Evolutionary conservation across 495 filamentous ascomycete species (phyloP).

Genomic region (Sordaria brevicollis): DNA sequence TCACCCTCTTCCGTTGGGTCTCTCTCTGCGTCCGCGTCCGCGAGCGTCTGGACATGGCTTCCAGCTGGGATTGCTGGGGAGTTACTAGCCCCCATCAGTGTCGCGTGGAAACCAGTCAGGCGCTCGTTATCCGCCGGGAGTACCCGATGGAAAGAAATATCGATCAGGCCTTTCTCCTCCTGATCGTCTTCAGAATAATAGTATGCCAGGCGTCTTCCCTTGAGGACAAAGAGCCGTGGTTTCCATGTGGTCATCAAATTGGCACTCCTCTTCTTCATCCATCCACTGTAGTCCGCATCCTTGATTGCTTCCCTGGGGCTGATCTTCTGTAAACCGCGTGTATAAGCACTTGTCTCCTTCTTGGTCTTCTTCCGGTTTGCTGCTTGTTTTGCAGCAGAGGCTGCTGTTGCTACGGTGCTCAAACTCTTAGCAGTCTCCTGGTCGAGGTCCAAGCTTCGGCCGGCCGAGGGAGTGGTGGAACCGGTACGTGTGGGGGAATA

Average conservation of each 20-base stretch:
- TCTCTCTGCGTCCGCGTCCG: conserved; percentile 30
- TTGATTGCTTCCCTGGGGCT: conserved; percentile 73
- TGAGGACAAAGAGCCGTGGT: conserved; percentile 82
- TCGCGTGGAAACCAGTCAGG: conserved; percentile 81
- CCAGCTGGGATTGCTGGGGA: conserved; percentile 63
- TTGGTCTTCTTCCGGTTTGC: conserved; percentile 55
- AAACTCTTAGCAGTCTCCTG: conserved; percentile 52
- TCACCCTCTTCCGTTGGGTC: conserved; percentile 38
- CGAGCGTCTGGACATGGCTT: conserved; percentile 46
- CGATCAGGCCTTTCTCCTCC: conserved; percentile 90
- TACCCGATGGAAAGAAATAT: conserved; percentile 93
- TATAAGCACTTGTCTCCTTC: conserved; percentile 91
- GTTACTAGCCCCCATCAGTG: conserved; percentile 74
- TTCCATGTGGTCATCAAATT: conserved; percentile 98
- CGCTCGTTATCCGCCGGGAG: conserved; percentile 89
- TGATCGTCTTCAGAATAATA: conserved; percentile 91
- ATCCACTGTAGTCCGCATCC: conserved; percentile 86
- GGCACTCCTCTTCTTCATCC: conserved; percentile 99
- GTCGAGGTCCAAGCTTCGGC: conserved; percentile 70
- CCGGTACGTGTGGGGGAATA: conserved; percentile 65
- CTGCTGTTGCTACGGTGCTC: conserved; percentile 33
- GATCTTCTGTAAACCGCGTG: conserved; percentile 73
- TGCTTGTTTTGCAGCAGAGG: conserved; percentile 27
- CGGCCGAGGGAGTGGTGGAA: conserved; percentile 77
- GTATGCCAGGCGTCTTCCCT: conserved; percentile 84